These are phyloP conservation scores for Crithidia thermophila DNA, from an alignment of 208 protist genomes.

Conservation along the genomic window DNA sequence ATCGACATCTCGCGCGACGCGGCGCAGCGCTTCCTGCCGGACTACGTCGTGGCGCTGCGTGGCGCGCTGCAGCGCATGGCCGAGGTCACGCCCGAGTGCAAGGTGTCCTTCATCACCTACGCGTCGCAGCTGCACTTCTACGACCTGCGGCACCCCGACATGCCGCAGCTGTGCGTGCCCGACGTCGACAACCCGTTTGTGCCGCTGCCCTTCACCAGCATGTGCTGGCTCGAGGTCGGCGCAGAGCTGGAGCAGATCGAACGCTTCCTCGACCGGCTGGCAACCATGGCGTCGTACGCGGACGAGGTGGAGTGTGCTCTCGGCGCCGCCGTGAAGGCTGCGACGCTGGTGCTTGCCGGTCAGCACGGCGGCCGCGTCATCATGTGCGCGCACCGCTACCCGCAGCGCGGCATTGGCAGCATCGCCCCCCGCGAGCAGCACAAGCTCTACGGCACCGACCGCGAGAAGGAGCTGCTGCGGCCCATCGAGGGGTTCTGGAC, in stretches of 20 bases:
- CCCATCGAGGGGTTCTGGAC: constrained; percentile 88
- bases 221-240: constrained; percentile 90
- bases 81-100: constrained; percentile 59
- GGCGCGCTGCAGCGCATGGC: constrained; percentile 77
- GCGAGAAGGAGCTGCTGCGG: constrained; percentile 85
- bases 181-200: constrained; percentile 91
- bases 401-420: constrained; percentile 67
- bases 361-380: constrained; percentile 83
- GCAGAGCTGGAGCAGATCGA: constrained; percentile 62
- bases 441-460: constrained; percentile 82
- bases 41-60: constrained; percentile 72
- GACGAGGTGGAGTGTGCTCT: constrained; percentile 67
- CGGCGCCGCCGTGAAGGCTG: constrained; percentile 81
- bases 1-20: constrained; percentile 81
- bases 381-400: constrained; percentile 53
- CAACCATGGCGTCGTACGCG: constrained; percentile 41
- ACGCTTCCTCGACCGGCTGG: constrained; percentile 61
- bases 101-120: constrained; percentile 91
- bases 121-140: constrained; percentile 91
- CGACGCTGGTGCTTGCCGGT: constrained; percentile 76
- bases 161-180: constrained; percentile 82
- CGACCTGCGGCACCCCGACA: constrained; percentile 71
- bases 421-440: constrained; percentile 82
- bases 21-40: constrained; percentile 58
- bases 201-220: constrained; percentile 86